Evolutionary conservation across 495 filamentous ascomycete species (phyloP), one percentile per base, ranked within the genome.

Genomic region (Viridothelium virens): DNA sequence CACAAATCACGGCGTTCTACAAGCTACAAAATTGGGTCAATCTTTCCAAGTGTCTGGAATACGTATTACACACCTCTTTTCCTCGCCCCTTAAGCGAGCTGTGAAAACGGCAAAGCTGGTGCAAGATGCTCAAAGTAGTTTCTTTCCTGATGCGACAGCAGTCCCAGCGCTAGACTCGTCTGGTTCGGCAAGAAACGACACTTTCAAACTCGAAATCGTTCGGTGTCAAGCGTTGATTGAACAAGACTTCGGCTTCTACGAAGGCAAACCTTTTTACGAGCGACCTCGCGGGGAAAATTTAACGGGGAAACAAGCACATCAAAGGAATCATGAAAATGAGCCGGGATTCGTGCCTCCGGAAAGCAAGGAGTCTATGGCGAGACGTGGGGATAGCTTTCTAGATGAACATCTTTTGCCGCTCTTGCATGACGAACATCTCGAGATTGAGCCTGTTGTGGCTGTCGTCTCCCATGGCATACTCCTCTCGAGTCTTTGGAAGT

Each of bases 381-480:
- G 69, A 38, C 81, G 91, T 41, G 79, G 82, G 2, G 80, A 86
- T 56, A 71, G 65, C 0, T 96, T 96, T 70, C 74, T 96, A 16
- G 76, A 85, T 47, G 71, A 74, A 1, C 78, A 87, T 68, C 77
- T 94, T 0, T 67, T 81, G 3, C 87, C 87, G 31, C 64, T 88
- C 31, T 44, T 91, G 12, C 71, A 79, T 31, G 70, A 73, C 11
- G 68, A 74, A 0, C 41, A 71, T 31, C 65, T 68, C 11, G 63
- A 63, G 3, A 56, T 64, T 11, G 36, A 73, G n/a, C 71, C 77
- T 1, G 63, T 68, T 18, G 74, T 93, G 11, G 87, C 84, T 31
- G 76, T 93, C 34, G 89, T 93, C 16, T 86, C 90, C 12, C 91
- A 96, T 73, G 91, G 91, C 47, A 85, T 93, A 38, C 86, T 95